A percentile compares a stretch with the other conserved stretches of the same genome.
phyloP scores from a whole-genome alignment of 352 stramenopile genomes.

The Globisporangium cederbergense region DNA sequence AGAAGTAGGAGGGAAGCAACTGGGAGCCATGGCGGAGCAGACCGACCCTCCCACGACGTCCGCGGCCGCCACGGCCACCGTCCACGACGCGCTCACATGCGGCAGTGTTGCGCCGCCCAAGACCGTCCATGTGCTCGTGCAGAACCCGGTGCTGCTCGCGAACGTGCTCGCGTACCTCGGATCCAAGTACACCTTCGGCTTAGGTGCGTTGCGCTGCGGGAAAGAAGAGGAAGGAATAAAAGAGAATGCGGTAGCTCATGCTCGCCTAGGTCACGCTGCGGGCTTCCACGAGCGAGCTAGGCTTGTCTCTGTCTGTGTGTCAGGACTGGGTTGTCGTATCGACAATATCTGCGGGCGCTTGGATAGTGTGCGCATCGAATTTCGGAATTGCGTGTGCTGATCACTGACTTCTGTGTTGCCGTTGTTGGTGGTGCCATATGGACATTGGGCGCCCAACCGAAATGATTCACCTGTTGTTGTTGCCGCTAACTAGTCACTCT shows the following conservation, averaged over 20 bases:
- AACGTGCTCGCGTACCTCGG: conserved; percentile 62
- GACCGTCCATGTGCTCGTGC: conserved; percentile 41
- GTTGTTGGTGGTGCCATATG: not conserved
- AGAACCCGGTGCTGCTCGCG: conserved; percentile 54
- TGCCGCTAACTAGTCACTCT: conserved; percentile 41
- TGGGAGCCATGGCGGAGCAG: conserved; percentile 16
- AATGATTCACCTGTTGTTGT: not conserved
- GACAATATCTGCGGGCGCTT: no score
- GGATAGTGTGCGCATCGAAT: no score
- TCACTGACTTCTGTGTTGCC: not conserved
- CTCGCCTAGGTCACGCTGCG: not conserved
- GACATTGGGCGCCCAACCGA: not conserved
- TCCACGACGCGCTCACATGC: conserved; percentile 4
- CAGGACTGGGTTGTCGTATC: not conserved
- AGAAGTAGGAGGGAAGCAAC: conserved; percentile 1
- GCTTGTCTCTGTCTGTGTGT: not conserved
- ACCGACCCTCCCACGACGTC: conserved; percentile 5
- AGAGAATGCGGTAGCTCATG: not conserved
- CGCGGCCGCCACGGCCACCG: not conserved
- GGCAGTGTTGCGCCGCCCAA: conserved; percentile 9
- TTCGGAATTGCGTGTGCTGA: not conserved
- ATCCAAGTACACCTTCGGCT: conserved; percentile 42
- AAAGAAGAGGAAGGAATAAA: conserved; percentile 1
- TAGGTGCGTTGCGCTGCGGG: conserved; percentile 31
- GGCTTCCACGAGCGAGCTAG: not conserved